These are phyloP conservation scores for Karstenula rhodostoma DNA, from an alignment of 2,329 filamentous ascomycete species.

Conservation along the genomic window DNA sequence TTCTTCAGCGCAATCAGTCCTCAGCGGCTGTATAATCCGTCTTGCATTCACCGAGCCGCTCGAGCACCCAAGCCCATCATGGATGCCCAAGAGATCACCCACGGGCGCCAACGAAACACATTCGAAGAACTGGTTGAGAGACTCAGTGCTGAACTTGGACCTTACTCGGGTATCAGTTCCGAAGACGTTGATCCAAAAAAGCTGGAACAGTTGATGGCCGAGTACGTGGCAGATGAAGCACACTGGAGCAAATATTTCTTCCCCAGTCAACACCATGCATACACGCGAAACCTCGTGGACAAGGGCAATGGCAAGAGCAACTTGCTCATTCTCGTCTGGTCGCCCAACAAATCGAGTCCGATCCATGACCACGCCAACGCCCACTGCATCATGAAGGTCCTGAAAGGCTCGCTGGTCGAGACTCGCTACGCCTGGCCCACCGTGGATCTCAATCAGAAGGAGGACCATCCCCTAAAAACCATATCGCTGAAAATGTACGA, in stretches of 20 bases:
- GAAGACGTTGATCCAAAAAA: slow-evolving; percentile 80
- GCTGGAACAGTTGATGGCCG: slow-evolving; percentile 75
- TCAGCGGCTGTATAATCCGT: not conserved
- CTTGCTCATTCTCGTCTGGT: slow-evolving; percentile 86
- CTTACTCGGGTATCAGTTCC: slow-evolving; percentile 81
- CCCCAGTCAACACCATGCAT: slow-evolving; percentile 72
- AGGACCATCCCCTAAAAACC: slow-evolving; percentile 64
- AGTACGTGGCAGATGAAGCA: slow-evolving; percentile 72
- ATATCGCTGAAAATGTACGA: slow-evolving; percentile 73
- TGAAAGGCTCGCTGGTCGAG: slow-evolving; percentile 81
- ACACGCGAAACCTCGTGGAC: slow-evolving; percentile 89
- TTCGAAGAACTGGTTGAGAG: slow-evolving; percentile 77
- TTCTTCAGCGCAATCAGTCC: not conserved
- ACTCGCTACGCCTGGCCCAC: slow-evolving; percentile 80
- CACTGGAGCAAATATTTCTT: slow-evolving; percentile 82
- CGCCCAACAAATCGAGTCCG: slow-evolving; percentile 79
- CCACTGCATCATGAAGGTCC: slow-evolving; percentile 90
- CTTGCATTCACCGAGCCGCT: not conserved
- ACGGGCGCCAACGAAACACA: slow-evolving; percentile 22
- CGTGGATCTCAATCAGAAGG: slow-evolving; percentile 54
- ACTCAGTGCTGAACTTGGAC: slow-evolving; percentile 78
- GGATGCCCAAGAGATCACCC: slow-evolving; percentile 32
- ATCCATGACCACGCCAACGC: slow-evolving; percentile 84
- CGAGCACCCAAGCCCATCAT: not conserved
- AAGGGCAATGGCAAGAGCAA: slow-evolving; percentile 86